Percentiles rank a stretch among this genome's conserved stretches.
Conservation (phyloP, 2,329 filamentous ascomycete genomes). For the Aspergillus pseudoterreus region DNA sequence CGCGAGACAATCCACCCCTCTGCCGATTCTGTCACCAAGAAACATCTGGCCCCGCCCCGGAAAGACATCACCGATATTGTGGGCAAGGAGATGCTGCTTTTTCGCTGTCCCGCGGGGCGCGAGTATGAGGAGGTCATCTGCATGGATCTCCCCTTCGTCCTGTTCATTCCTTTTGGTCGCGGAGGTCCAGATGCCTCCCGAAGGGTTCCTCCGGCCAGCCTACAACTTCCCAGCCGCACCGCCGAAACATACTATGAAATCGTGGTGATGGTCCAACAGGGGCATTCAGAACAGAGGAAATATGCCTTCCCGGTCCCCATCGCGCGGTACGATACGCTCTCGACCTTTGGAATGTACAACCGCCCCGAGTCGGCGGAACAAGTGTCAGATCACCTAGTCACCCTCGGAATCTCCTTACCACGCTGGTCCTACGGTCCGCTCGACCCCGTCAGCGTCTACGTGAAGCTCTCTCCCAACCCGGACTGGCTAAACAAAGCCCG, state of each 20-base stretch:
- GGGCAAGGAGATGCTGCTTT: conserved; percentile 91
- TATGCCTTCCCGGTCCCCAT: conserved; percentile 89
- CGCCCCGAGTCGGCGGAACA: conserved; percentile 83
- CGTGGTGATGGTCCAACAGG: conserved; percentile 92
- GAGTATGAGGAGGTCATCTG: conserved; percentile 85
- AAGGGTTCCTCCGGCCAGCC: conserved; percentile 84
- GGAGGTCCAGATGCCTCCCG: conserved; percentile 86
- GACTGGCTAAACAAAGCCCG: conserved; percentile 89
- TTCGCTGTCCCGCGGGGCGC: conserved; percentile 76
- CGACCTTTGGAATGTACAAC: conserved; percentile 99
- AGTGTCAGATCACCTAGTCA: conserved; percentile 85
- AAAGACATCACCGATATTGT: conserved; percentile 91
- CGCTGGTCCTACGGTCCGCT: conserved; percentile 95
- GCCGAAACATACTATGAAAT: conserved; percentile 97
- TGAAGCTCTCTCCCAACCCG: conserved; percentile 86
- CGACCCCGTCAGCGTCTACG: conserved; percentile 93
- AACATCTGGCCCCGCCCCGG: conserved; percentile 82
- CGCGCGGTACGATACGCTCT: conserved; percentile 90
- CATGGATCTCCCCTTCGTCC: conserved; percentile 95
- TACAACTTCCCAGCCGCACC: conserved; percentile 87
- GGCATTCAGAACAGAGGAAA: conserved; percentile 80
- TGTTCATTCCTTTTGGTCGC: conserved; percentile 93
- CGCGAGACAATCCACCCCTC: conserved; percentile 95
- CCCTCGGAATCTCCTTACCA: conserved; percentile 84
- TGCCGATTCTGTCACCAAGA: conserved; percentile 89